Evolutionary conservation across 2,329 filamentous ascomycete genomes (phyloP).

Genomic region (Cordyceps farinosa): DNA sequence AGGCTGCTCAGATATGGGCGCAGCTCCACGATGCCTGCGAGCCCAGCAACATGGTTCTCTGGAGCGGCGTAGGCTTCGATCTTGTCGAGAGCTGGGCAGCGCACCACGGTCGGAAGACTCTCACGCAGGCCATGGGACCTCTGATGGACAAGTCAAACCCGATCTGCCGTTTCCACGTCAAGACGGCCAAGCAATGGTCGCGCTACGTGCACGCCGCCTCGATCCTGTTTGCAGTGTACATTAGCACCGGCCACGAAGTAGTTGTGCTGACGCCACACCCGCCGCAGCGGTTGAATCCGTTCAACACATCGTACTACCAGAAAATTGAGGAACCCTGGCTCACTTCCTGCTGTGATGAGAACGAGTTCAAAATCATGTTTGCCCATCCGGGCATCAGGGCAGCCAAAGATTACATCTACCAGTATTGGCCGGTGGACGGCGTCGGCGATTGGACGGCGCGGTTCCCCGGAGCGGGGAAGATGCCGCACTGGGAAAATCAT

Average conservation of each 20-base stretch:
- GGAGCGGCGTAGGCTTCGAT: background rate
- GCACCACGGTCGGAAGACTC: background rate
- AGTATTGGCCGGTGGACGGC: background rate
- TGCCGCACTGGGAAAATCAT: background rate
- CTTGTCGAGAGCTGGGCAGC: background rate
- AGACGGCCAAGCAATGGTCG: background rate
- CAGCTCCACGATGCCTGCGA: background rate
- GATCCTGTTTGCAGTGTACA: background rate
- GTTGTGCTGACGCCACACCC: slow-evolving; percentile 2
- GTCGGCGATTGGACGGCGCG: background rate
- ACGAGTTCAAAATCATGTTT: background rate
- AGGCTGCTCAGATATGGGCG: background rate
- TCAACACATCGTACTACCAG: background rate
- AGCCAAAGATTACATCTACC: background rate
- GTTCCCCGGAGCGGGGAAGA: background rate
- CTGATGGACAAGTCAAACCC: background rate
- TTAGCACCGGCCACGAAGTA: background rate
- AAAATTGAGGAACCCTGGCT: slow-evolving; percentile 1
- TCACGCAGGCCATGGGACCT: background rate
- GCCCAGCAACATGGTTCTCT: background rate
- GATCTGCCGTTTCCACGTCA: background rate
- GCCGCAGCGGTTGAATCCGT: background rate
- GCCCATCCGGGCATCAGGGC: background rate
- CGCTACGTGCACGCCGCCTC: background rate
- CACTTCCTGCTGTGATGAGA: background rate